A percentile compares a stretch with the other conserved stretches of the same genome.
Evolutionary conservation across 2,329 filamentous ascomycete genomes (phyloP).

Genomic region (Pseudocercospora macadamiae): DNA sequence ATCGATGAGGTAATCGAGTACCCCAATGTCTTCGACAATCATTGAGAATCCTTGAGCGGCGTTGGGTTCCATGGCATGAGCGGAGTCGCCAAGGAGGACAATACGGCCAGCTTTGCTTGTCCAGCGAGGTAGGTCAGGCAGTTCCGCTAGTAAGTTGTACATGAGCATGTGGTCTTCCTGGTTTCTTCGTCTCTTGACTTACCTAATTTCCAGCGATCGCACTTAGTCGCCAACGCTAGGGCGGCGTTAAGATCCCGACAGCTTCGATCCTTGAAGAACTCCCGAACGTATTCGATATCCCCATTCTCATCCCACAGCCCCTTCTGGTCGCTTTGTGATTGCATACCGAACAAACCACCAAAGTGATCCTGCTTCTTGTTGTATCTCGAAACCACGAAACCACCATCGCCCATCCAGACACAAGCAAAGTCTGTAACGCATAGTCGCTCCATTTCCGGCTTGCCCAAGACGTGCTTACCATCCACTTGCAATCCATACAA

Average conservation of each 20-base stretch:
- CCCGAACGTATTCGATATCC: conserved; percentile 14
- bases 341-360: conserved; percentile 9
- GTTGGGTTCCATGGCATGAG: conserved; percentile 19
- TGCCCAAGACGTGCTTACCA: background rate
- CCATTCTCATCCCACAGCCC: conserved; percentile 16
- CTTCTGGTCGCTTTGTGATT: conserved; percentile 9
- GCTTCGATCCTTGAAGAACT: conserved; percentile 9
- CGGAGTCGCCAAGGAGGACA: conserved; percentile 17
- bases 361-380: conserved; percentile 3
- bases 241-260: conserved; percentile 8
- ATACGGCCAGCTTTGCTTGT: conserved; percentile 14
- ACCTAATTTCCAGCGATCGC: conserved; percentile 21
- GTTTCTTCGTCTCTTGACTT: background rate
- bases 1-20: conserved; percentile 16
- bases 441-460: conserved; percentile 5
- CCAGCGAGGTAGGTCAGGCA: conserved; percentile 18
- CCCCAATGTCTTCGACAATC: conserved; percentile 20
- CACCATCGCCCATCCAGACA: conserved; percentile 12
- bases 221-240: conserved; percentile 8
- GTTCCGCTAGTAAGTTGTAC: conserved; percentile 8
- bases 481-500: conserved; percentile 9
- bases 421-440: conserved; percentile 6
- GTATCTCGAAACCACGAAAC: conserved; percentile 11
- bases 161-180: background rate
- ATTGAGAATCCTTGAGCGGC: conserved; percentile 20